These are phyloP conservation scores for Chenopodium album DNA, from an alignment of 148 eudicot species.

Conservation along the genomic window DNA sequence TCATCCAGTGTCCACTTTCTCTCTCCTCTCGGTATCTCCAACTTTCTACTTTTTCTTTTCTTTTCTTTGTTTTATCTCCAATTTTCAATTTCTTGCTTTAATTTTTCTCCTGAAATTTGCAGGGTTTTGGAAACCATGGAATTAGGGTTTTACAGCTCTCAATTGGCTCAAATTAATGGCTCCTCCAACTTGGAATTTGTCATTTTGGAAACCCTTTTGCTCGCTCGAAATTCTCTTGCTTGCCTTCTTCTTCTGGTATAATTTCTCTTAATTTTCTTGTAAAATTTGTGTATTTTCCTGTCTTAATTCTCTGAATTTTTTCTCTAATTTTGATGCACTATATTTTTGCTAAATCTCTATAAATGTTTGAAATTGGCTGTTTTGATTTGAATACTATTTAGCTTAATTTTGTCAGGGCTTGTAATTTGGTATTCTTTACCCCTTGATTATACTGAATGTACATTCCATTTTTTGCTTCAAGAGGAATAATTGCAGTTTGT, in stretches of 20 bases:
- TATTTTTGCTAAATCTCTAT: too few relatives aligned
- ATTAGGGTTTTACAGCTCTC: slow-evolving; percentile 40
- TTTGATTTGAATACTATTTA: not conserved
- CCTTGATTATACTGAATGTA: not conserved
- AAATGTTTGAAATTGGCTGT: not conserved
- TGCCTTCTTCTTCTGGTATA: slow-evolving; percentile 53
- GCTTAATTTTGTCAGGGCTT: not conserved
- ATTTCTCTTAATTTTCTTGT: slow-evolving; percentile 8
- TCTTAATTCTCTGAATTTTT: not conserved
- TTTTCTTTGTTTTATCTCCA: not conserved
- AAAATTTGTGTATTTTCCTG: not conserved
- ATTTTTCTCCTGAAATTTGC: slow-evolving; percentile 1
- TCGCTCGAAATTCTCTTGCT: slow-evolving; percentile 57
- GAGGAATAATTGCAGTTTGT: not conserved
- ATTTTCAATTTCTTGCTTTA: not conserved
- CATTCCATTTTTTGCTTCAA: not conserved
- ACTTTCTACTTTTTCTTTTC: not conserved
- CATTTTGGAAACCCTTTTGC: slow-evolving; percentile 42
- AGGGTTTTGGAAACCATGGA: slow-evolving; percentile 44
- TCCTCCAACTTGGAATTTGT: slow-evolving; percentile 41
- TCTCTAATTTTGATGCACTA: not conserved
- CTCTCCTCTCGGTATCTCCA: slow-evolving; percentile 12
- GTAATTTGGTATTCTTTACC: not conserved
- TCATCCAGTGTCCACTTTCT: not conserved
- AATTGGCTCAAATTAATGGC: slow-evolving; percentile 27